Conservation (phyloP, 2,329 filamentous ascomycete species). For the Aspergillus brunneoviolaceus region DNA sequence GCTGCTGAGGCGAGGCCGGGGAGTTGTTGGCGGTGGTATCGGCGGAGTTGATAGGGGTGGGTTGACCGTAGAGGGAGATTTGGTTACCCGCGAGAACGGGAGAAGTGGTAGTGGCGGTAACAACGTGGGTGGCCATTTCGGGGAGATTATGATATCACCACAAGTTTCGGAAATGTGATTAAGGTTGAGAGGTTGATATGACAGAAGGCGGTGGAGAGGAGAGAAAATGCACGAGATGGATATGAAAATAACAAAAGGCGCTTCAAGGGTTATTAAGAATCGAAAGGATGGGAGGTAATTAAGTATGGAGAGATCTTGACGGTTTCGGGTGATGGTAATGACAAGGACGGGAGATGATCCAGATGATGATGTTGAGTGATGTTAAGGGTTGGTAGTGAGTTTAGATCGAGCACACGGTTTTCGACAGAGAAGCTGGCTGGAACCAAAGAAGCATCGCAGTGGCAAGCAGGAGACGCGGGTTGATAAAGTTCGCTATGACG, state of each 20-base stretch:
- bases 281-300: slow-evolving; percentile 4
- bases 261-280: not conserved
- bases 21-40: slow-evolving; percentile 55
- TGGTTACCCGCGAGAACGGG: slow-evolving; percentile 27
- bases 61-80: slow-evolving; percentile 41
- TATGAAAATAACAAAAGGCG: not conserved
- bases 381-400: not conserved
- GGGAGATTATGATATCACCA: slow-evolving; percentile 1
- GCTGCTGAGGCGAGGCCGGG: slow-evolving; percentile 51
- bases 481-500: slow-evolving; percentile 18
- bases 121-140: slow-evolving; percentile 35
- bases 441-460: slow-evolving; percentile 20
- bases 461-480: slow-evolving; percentile 13
- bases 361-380: slow-evolving; percentile 9
- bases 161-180: not conserved
- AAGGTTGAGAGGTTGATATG: not conserved
- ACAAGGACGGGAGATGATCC: not conserved
- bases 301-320: slow-evolving; percentile 2
- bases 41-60: slow-evolving; percentile 48
- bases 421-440: slow-evolving; percentile 4
- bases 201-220: slow-evolving; percentile 6
- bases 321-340: not conserved
- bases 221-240: not conserved
- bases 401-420: slow-evolving; percentile 2
- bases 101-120: slow-evolving; percentile 29